Base-by-base conservation (phyloP, 2,329 filamentous ascomycete species). In the Zarea fungicola region DNA sequence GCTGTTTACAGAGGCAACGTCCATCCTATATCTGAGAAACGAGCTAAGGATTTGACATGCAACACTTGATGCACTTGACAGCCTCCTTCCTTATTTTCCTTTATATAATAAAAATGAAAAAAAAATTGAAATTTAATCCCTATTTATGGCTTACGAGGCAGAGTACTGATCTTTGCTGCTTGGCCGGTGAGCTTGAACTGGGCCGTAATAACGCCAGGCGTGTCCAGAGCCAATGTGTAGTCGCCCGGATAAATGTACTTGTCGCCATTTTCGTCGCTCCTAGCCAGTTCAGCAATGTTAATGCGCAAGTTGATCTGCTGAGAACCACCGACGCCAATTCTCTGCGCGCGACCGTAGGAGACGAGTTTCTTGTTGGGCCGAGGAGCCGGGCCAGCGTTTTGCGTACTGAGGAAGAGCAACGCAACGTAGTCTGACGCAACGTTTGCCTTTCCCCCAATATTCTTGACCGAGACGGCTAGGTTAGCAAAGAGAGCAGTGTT, bases 371-470 rank as follows among this genome's bases (percentile, higher is more conserved):
- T 52, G 14, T 29, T 48, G 6, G 55, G 48, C n/a, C 48, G 28
- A 2, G 50, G 53, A 35, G 52, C 28, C 10, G 53, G 49, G 29
- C 55, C 53, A 1, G 51, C 52, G n/a, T 55, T 54, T 5, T 37
- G 40, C 3, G 53, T 45, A 4, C 51, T 54, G 5, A 55, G 35
- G 34, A 52, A 56, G 14, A 56, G 10, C 2, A 56, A 25, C 6
- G 36, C 52, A 10, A 56, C 53, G 36, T 56, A 56, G 26, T 54
- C 55, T 5, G 53, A 56, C 2, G 49, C 39, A 14, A 51, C 19
- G 11, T 48, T 48, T 6, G 42, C 35, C 11, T 42, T 31, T 26
- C 54, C 16, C 14, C 35, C 34, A 25, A 44, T 34, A 37, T 52
- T 47, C 21, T 31, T 34, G 14, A 53, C 48, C 18, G 31, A 48